Percentiles rank a stretch among this genome's conserved stretches.
Conservation (phyloP, 371 early-diverging fungal genomes). For the Capillidium rhysosporum region DNA sequence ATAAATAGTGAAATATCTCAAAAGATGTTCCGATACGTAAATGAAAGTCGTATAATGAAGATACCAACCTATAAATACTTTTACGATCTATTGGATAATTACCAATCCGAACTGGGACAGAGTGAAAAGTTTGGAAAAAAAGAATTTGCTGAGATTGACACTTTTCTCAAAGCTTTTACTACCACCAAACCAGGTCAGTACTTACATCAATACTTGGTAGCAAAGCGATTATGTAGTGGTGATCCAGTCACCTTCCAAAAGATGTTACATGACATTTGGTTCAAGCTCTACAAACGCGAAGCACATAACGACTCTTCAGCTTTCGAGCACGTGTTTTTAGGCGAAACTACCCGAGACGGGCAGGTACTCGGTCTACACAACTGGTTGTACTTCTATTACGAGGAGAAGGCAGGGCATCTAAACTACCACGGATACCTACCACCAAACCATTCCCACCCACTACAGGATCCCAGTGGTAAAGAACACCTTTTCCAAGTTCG, state of each 20-base stretch:
- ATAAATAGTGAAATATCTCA: not conserved
- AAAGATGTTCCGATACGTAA: conserved; percentile 16
- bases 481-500: conserved; percentile 12
- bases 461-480: conserved; percentile 9
- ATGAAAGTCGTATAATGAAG: conserved; percentile 8
- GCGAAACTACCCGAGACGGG: conserved; percentile 16
- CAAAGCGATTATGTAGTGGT: conserved; percentile 9
- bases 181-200: conserved; percentile 15
- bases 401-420: conserved; percentile 17
- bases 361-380: conserved; percentile 28
- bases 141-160: conserved; percentile 13
- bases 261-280: conserved; percentile 19
- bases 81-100: conserved; percentile 20
- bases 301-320: conserved; percentile 14
- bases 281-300: conserved; percentile 12
- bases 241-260: conserved; percentile 12
- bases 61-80: conserved; percentile 17
- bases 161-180: conserved; percentile 16
- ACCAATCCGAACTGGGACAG: conserved; percentile 15
- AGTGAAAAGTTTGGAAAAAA: conserved; percentile 12
- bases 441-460: conserved; percentile 10
- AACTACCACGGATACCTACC: conserved; percentile 21
- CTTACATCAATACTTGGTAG: conserved; percentile 14
- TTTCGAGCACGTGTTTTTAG: conserved; percentile 27
- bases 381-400: conserved; percentile 21